Evolutionary conservation across 108 stramenopile genomes (phyloP), one percentile per base, ranked within the genome.

Genomic region (Nitzschia putrida): DNA sequence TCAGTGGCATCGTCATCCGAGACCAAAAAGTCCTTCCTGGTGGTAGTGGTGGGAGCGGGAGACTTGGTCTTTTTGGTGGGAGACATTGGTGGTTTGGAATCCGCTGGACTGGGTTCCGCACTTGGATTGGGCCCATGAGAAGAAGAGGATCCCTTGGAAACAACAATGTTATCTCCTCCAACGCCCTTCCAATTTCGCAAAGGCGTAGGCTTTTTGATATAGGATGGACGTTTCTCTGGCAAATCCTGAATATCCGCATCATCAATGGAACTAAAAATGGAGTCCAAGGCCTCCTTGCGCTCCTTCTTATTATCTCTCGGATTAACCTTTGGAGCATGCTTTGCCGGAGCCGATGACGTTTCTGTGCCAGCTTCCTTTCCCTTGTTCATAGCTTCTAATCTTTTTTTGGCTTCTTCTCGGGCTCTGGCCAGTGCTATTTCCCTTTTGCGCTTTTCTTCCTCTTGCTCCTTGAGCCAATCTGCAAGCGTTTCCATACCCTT

Each of bases 391-490:
- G 47, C 47, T 49, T 49, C 3, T 5, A 49, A 18, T 49, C 47
- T 49, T 18, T 4, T 2, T 49, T 5, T 2, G 1, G 47, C 58
- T 6, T 3, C 38, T 34, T 59, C 58, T n/a, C 58, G 58, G n/a
- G 58, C 58, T 8, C 38, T 59, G 6, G 7, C 58, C 38, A 38
- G 58, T 40, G 58, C 58, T 18, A 37, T 37, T 39, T 59, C 34
- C 38, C 38, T 59, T 40, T 59, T 59, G 11, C 5, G 5, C 37
- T 59, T 37, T 23, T 14, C 14, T 3, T 59, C 58, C 16, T 25
- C 26, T 39, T 59, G 58, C 38, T 59, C 58, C 38, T 59, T 59
- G 34, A 59, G 58, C 58, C 58, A 59, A 40, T 59, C 58, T 37
- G 58, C 58, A 0, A 59, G 38, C 0, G 58, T 59, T 40, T 59